These are phyloP conservation scores for Naegleria gruberi DNA, from an alignment of 208 protist species.

Conservation along the genomic window DNA sequence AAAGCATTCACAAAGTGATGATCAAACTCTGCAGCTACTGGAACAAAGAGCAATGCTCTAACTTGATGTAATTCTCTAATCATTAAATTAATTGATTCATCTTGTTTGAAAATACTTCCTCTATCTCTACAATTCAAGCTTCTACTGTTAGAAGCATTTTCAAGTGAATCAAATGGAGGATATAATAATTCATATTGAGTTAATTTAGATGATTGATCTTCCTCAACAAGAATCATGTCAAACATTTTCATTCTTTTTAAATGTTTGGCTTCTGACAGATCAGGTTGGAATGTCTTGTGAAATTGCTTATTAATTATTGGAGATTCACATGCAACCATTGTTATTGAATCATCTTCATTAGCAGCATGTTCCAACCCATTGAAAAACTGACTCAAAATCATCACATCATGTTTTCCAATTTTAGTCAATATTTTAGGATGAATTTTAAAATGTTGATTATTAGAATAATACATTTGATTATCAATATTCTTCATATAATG, in stretches of 20 bases:
- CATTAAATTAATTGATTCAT: not conserved
- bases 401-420: not conserved
- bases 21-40: constrained; percentile 5
- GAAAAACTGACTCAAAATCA: no score
- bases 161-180: not conserved
- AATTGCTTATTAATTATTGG: not conserved
- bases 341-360: no score
- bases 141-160: not conserved
- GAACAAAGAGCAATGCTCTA: not conserved
- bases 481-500: not conserved
- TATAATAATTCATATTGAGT: not conserved
- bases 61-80: not conserved
- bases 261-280: not conserved
- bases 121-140: not conserved
- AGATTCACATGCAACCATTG: no score
- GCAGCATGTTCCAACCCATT: no score
- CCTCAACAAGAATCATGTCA: not conserved
- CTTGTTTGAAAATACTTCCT: not conserved
- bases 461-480: not conserved
- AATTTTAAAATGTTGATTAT: not conserved
- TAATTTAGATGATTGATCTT: not conserved
- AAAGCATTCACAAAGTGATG: not conserved
- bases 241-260: not conserved
- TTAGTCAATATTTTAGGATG: not conserved
- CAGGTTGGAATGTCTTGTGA: not conserved